phyloP scores from a whole-genome alignment of 306 rosid genomes.

The Gleditsia sinensis region DNA sequence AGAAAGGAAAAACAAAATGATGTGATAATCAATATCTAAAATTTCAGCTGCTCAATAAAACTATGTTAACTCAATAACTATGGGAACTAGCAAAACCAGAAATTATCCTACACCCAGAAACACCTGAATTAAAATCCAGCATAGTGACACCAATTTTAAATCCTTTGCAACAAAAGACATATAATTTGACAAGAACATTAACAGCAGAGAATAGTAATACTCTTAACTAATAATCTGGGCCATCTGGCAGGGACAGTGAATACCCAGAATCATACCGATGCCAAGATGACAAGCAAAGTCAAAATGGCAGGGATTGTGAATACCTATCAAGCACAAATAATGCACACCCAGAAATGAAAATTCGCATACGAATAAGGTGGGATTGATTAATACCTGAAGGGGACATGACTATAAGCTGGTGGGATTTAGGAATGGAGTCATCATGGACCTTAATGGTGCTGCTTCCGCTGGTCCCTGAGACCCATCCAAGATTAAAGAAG shows the following conservation, averaged over 20 bases:
- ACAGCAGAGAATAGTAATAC: neutral
- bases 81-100: too few species aligned
- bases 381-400: constrained; percentile 61
- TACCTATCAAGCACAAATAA: neutral
- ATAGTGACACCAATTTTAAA: neutral
- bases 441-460: constrained; percentile 77
- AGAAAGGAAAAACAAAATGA: constrained; percentile 8
- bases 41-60: too few species aligned
- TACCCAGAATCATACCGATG: constrained; percentile 25
- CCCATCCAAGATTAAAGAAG: constrained; percentile 85
- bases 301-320: too few species aligned
- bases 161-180: neutral
- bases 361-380: neutral
- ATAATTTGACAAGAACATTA: neutral
- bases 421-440: constrained; percentile 65
- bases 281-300: neutral
- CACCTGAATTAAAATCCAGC: constrained; percentile 19
- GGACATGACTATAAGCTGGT: constrained; percentile 68
- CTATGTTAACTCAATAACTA: too few species aligned
- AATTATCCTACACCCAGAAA: neutral
- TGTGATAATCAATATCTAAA: too few species aligned
- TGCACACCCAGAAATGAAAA: neutral
- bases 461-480: constrained; percentile 84
- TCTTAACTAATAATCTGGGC: neutral
- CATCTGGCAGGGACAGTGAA: constrained; percentile 3